phyloP scores from a whole-genome alignment of 345 rosid species.

The Acer yangbiense region DNA sequence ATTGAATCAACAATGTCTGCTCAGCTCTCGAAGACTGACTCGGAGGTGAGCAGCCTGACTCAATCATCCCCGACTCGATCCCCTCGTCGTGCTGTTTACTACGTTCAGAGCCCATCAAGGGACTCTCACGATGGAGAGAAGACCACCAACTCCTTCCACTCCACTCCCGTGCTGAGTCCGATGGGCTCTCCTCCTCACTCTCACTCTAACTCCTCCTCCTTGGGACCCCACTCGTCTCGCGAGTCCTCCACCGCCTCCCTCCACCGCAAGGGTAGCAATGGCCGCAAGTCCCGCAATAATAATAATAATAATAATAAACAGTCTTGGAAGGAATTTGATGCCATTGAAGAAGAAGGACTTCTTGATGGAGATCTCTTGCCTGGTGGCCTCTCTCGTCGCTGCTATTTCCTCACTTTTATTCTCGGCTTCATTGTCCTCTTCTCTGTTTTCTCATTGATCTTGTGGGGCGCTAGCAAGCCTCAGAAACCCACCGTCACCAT shows the following conservation, averaged over 20 bases:
- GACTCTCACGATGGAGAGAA: conserved; percentile 73
- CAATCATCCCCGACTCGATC: conserved; percentile 57
- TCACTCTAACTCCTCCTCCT: conserved; percentile 72
- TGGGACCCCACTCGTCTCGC: conserved; percentile 65
- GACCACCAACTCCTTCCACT: conserved; percentile 69
- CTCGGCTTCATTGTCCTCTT: conserved; percentile 55
- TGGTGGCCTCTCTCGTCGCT: conserved; percentile 43
- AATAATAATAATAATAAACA: neutral
- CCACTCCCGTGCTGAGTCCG: conserved; percentile 65
- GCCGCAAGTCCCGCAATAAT: conserved; percentile 3
- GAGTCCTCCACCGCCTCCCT: conserved; percentile 70
- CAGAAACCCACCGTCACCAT: conserved; percentile 62
- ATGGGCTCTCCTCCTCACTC: conserved; percentile 74
- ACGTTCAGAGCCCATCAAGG: conserved; percentile 75
- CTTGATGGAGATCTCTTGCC: conserved; percentile 34
- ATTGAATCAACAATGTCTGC: conserved; percentile 33
- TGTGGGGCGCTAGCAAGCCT: conserved; percentile 72
- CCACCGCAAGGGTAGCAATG: conserved; percentile 19
- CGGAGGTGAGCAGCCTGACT: conserved; percentile 62
- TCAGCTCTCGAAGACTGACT: conserved; percentile 59
- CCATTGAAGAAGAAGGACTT: conserved; percentile 75
- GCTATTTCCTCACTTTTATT: conserved; percentile 53
- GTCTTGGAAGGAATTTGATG: conserved; percentile 59
- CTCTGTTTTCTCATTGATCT: conserved; percentile 53
- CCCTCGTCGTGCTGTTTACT: conserved; percentile 57